Base-by-base conservation (phyloP, 139 green algal genomes). In the Closterium sp. region DNA sequence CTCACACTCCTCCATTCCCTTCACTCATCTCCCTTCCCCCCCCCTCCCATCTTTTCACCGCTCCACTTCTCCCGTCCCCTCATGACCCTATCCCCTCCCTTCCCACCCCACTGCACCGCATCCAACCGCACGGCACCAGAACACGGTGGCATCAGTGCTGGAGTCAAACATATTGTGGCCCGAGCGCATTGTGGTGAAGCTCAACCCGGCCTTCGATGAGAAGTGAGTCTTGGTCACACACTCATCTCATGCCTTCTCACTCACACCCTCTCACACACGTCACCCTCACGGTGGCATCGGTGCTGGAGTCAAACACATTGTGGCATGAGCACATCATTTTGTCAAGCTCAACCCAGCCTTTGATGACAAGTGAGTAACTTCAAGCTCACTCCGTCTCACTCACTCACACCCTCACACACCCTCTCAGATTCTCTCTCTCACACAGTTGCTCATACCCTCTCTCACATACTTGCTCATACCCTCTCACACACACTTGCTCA, bases 291-390 rank as follows among this genome's bases (percentile, higher is more conserved):
- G n/a, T n/a, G 85, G 22, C 91, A 91, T n/a, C 22, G 22, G 31
- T 62, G 30, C 30, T 93, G 27, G 89, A 93, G 9, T 89, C 93
- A 6, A 89, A 11, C 27, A 30, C 91, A 19, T 30, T 94, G 45
- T 94, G 92, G 92, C 92, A 89, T 32, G 28, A 94, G 22, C 92
- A 86, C 84, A 95, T 95, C 1, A 92, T 95, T 6, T 95, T 6
- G 6, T 95, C 9, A 88, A 70, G 30, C 73, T 95, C 31, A 29
- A 94, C 19, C 28, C 85, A 1, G 92, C 88, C 24, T 90, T 90
- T 87, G 62, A 84, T 85, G 79, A 38, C 7, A 85, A 84, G 89
- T 91, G 84, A 50, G 29, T 30, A 4, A 9, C 38, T 11, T 45
- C 38, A 45, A 6, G 38, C 38, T 45, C 38, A 45, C 38, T 45